Conservation (phyloP, 139 green algal genomes). For the Astrephomene gubernaculifera region DNA sequence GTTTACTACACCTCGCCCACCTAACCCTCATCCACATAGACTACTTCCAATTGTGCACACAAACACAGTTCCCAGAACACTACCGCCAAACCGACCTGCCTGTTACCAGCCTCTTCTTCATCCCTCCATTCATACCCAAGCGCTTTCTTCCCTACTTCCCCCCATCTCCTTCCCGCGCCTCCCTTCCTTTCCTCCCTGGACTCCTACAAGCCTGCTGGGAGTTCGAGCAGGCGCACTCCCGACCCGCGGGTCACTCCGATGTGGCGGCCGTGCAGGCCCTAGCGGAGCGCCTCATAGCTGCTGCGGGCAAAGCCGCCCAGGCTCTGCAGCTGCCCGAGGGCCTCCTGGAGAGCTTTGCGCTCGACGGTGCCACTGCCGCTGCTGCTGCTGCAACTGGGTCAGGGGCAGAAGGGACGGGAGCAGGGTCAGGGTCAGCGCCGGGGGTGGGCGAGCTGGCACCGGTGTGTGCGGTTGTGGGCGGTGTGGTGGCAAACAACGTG, state of each 20-base stretch:
- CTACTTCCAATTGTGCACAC: too few relatives aligned
- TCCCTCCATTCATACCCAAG: too few relatives aligned
- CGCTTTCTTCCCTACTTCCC: neutral
- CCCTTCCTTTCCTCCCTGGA: too few relatives aligned
- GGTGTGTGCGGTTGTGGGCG: conserved; percentile 84
- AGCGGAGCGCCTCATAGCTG: neutral
- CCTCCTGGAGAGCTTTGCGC: conserved; percentile 11
- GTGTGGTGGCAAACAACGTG: conserved; percentile 88
- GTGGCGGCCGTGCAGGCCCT: neutral
- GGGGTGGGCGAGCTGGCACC: conserved; percentile 65
- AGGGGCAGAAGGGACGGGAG: neutral
- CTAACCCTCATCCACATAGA: too few relatives aligned
- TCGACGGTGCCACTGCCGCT: neutral
- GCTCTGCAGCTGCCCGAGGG: neutral
- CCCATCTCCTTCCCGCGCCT: neutral
- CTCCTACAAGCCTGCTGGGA: conserved; percentile 61
- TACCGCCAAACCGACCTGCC: too few relatives aligned
- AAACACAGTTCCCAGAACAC: too few relatives aligned
- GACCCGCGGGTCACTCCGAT: conserved; percentile 30
- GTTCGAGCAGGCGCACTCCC: conserved; percentile 56
- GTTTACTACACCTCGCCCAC: too few relatives aligned
- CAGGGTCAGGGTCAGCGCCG: neutral
- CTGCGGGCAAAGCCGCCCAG: neutral
- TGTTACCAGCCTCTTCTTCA: too few relatives aligned
- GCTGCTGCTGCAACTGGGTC: neutral